A percentile compares a stretch with the other conserved stretches of the same genome.
These are phyloP conservation scores for Mrakiaceae sp. DNA, from an alignment of 1,284 basidiomycete species.

Conservation along the genomic window DNA sequence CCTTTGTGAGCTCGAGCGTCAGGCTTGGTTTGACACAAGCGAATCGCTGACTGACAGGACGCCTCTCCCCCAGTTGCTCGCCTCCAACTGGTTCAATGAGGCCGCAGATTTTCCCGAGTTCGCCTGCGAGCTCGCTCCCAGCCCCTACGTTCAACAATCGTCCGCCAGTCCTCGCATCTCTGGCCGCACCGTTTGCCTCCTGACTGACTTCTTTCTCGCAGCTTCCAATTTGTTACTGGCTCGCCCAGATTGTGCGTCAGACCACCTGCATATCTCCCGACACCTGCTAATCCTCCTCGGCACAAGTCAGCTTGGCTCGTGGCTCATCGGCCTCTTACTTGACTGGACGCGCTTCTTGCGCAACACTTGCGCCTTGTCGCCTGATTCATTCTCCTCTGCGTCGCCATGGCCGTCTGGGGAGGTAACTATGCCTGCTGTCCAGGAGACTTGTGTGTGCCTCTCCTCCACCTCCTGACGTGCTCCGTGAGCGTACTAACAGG, in stretches of 20 bases:
- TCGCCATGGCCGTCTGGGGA: constrained; percentile 24
- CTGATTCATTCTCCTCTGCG: constrained; percentile 21
- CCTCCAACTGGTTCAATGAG: constrained; percentile 21
- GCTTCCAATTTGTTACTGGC: constrained; percentile 32
- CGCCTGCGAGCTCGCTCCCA: constrained; percentile 27
- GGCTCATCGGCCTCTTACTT: constrained; percentile 23
- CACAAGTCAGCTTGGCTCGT: constrained; percentile 19
- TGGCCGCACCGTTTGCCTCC: not conserved
- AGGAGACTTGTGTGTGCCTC: constrained; percentile 15
- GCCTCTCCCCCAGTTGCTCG: constrained; percentile 21
- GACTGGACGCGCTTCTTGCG: constrained; percentile 20
- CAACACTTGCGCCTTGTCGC: constrained; percentile 20
- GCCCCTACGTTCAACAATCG: constrained; percentile 28
- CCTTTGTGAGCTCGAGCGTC: constrained; percentile 18
- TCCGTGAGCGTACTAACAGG: not conserved
- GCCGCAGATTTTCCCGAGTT: no score
- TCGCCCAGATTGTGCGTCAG: constrained; percentile 21
- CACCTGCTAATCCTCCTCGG: not conserved
- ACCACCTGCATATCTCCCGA: not conserved
- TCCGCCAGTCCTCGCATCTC: not conserved
- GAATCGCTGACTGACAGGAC: no score
- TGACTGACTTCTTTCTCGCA: not conserved
- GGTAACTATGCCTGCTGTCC: constrained; percentile 18
- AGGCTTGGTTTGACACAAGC: constrained; percentile 20
- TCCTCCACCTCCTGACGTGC: not conserved